A percentile compares a stretch with the other conserved stretches of the same genome.
These are phyloP conservation scores for Cicer chorassanicum DNA, from an alignment of 306 rosid genomes.

Conservation along the genomic window DNA sequence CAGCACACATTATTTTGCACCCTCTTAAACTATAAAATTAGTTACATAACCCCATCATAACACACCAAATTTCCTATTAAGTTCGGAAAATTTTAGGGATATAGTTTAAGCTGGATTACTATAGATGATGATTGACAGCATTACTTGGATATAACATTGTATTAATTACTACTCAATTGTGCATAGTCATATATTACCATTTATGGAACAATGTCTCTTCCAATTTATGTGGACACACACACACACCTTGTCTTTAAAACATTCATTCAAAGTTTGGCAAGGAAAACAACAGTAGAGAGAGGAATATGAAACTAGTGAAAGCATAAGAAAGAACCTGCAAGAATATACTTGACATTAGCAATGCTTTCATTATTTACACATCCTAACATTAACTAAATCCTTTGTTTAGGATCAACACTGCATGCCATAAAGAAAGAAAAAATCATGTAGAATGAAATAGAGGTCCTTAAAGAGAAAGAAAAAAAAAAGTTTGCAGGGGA, in stretches of 20 bases:
- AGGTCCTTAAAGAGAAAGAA: too few species aligned
- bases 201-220: neutral
- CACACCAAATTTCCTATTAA: too few species aligned
- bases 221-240: neutral
- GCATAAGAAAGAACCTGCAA: neutral
- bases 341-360: neutral
- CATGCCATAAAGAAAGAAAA: neutral
- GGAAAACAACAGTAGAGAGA: neutral
- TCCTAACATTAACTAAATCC: neutral
- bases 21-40: too few species aligned
- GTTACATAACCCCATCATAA: too few species aligned
- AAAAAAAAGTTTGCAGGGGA: too few species aligned
- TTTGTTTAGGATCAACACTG: neutral
- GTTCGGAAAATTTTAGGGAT: too few species aligned
- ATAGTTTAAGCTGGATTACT: too few species aligned
- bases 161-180: too few species aligned
- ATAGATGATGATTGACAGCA: too few species aligned
- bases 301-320: neutral
- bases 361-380: neutral
- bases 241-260: neutral
- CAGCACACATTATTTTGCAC: too few species aligned
- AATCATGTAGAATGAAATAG: too few species aligned
- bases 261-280: neutral
- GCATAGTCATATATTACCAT: neutral
- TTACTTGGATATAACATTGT: neutral